Percentiles rank a stretch among this genome's conserved stretches.
Conservation (phyloP, 2,329 filamentous ascomycete species). For the Boeremia lycopersici region DNA sequence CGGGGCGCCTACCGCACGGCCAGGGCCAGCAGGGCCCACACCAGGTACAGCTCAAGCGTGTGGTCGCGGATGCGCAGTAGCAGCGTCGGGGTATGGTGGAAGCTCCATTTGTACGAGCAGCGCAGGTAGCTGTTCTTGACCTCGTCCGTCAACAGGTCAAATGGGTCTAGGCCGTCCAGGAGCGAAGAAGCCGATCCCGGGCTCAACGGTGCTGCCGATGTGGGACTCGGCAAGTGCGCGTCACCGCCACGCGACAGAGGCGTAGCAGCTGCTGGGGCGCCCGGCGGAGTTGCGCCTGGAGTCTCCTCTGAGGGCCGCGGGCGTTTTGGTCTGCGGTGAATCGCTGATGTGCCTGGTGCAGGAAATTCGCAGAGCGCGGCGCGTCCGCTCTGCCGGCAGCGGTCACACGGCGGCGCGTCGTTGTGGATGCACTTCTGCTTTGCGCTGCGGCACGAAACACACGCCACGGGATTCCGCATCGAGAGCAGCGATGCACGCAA, state of each 20-base stretch:
- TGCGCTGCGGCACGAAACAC: slow-evolving; percentile 46
- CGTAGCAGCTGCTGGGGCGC: slow-evolving; percentile 14
- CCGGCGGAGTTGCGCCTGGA: slow-evolving; percentile 22
- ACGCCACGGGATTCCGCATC: slow-evolving; percentile 50
- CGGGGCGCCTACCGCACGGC: slow-evolving; percentile 41
- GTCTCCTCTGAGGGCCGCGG: slow-evolving; percentile 37
- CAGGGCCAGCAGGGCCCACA: slow-evolving; percentile 51
- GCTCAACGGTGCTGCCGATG: slow-evolving; percentile 27
- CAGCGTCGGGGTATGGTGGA: slow-evolving; percentile 50
- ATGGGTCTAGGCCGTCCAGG: slow-evolving; percentile 46
- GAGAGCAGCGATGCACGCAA: not conserved
- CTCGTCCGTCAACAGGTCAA: slow-evolving; percentile 49
- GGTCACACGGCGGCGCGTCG: slow-evolving; percentile 47
- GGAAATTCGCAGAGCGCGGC: slow-evolving; percentile 45
- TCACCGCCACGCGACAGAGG: slow-evolving; percentile 28
- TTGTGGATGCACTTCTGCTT: slow-evolving; percentile 51
- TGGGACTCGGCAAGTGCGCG: slow-evolving; percentile 34
- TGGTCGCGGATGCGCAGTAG: slow-evolving; percentile 46
- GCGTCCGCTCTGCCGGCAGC: slow-evolving; percentile 44
- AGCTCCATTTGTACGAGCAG: slow-evolving; percentile 52
- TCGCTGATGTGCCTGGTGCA: slow-evolving; percentile 45
- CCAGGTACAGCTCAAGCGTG: slow-evolving; percentile 47
- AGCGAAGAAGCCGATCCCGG: slow-evolving; percentile 34
- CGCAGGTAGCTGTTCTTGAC: slow-evolving; percentile 50
- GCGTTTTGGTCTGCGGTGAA: slow-evolving; percentile 47